Percentiles rank a stretch among this genome's conserved stretches.
Conservation (phyloP, 352 stramenopile species). For the Pythium dissotocum region DNA sequence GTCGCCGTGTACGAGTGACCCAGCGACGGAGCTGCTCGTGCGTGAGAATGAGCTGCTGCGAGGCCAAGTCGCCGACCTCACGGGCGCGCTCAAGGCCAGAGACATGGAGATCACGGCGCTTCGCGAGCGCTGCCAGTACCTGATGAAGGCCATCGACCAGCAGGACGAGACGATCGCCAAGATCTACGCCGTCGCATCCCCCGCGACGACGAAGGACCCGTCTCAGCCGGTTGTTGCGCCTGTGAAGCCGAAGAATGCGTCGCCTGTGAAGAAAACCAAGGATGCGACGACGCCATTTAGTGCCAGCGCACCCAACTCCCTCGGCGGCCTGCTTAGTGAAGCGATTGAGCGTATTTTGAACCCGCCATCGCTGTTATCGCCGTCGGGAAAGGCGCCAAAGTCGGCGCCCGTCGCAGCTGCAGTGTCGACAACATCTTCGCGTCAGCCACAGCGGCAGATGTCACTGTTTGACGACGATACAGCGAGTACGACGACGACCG, state of each 20-base stretch:
- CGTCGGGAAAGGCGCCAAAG: not conserved
- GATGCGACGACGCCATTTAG: not conserved
- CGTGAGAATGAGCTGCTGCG: constrained; percentile 53
- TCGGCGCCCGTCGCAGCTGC: not conserved
- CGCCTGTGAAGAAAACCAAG: constrained; percentile 9
- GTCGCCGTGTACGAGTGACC: not conserved
- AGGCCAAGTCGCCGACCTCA: constrained; percentile 60
- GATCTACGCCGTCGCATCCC: constrained; percentile 55
- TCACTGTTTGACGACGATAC: constrained; percentile 29
- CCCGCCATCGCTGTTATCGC: constrained; percentile 13
- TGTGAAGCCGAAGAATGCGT: not conserved
- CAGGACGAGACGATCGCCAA: constrained; percentile 80
- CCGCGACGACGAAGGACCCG: constrained; percentile 12
- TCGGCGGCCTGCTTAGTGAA: constrained; percentile 34
- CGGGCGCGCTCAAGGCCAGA: constrained; percentile 61
- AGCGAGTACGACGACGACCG: constrained; percentile 17
- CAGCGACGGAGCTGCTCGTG: constrained; percentile 24
- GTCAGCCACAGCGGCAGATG: constrained; percentile 8
- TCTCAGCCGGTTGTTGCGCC: not conserved
- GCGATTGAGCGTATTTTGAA: constrained; percentile 56
- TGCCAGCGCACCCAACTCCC: not conserved
- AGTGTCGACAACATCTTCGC: constrained; percentile 11
- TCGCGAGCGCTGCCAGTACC: constrained; percentile 61
- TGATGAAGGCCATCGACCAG: constrained; percentile 64
- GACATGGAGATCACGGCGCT: constrained; percentile 75